Evolutionary conservation across 805 yeast species (phyloP).

Genomic region (Yarrowia deformans): DNA sequence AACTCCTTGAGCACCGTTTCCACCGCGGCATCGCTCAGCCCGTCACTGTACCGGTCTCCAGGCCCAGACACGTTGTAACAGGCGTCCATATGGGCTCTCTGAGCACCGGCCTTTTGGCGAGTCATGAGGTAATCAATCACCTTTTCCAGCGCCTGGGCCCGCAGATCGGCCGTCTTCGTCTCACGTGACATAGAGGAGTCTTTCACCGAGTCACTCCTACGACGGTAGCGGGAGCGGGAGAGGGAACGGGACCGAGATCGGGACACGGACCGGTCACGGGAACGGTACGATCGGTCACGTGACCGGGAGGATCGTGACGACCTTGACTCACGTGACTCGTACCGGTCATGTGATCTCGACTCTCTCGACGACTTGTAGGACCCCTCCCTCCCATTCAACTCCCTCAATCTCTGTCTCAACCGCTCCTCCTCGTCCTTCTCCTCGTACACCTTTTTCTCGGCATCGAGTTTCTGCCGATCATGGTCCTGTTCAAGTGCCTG

Average conservation of each 20-base stretch:
- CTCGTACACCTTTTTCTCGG: background rate
- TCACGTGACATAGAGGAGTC: background rate
- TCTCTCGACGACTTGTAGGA: background rate
- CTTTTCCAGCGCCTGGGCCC: conserved; percentile 1
- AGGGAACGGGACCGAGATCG: background rate
- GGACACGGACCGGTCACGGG: background rate
- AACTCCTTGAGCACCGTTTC: conserved; percentile 21
- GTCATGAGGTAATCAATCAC: background rate
- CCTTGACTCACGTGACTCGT: background rate
- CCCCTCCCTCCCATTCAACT: background rate
- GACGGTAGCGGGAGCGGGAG: background rate
- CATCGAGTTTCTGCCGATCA: conserved; percentile 5
- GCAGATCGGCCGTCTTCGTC: background rate
- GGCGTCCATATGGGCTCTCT: conserved; percentile 11
- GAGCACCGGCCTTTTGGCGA: conserved; percentile 1
- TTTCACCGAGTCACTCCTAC: conserved; percentile 9
- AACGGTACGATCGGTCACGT: background rate
- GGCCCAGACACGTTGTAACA: conserved; percentile 14
- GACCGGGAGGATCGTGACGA: background rate
- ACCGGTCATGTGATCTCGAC: background rate
- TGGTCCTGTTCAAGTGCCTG: conserved; percentile 28
- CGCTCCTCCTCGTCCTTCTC: conserved; percentile 21
- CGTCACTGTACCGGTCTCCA: background rate
- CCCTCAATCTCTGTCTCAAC: background rate
- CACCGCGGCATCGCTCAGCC: background rate